Evolutionary conservation across 2,329 filamentous ascomycete genomes (phyloP), one percentile per base, ranked within the genome.

Genomic region (Aspergillus novoparasiticus): DNA sequence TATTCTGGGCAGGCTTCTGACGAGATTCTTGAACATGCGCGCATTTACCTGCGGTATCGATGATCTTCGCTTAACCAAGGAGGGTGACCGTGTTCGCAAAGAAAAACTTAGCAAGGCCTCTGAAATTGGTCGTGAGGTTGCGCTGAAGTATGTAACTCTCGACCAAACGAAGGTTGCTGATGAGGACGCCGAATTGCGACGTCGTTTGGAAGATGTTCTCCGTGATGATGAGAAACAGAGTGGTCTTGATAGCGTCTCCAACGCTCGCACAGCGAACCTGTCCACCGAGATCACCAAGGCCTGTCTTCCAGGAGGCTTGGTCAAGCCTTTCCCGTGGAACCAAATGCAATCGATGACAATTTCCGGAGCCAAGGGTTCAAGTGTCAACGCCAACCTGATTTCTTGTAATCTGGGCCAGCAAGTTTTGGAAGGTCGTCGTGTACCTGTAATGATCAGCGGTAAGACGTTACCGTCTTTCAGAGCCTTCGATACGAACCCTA

Each of bases 261-360:
- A 96, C 74, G 84, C 86, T 30, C 84, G 85, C 57, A 90, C 88
- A 57, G 83, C 84, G 14, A 79, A 85, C 4, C 86, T 99, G 30
- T 97, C 94, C 4, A 89, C 91, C 19, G 86, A 84, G 1, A 89
- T 98, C 51, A 96, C 94, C 11, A 84, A 84, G 54, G 86, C 87
- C 2, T 97, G 93, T 78, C 85, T 99, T 68, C 95, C 95, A 0
- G 80, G 82, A 23, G 93, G 92, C 48, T 86, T 99, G 32, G 89
- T 92, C 72, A 99, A 98, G 80, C 87, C 91, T 9, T 99, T 99
- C 79, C 95, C 95, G 1, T 90, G 90, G 74, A 99, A 99, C 74
- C 94, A 98, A 80, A 99, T 99, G 94, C 95, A 99, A 83, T 89
- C 92, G 68, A 99, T 99, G 95, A 99, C 95, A 26, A 91, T 90